These are phyloP conservation scores for Coemansia sp. DNA, from an alignment of 192 early-diverging fungal species.

Conservation along the genomic window DNA sequence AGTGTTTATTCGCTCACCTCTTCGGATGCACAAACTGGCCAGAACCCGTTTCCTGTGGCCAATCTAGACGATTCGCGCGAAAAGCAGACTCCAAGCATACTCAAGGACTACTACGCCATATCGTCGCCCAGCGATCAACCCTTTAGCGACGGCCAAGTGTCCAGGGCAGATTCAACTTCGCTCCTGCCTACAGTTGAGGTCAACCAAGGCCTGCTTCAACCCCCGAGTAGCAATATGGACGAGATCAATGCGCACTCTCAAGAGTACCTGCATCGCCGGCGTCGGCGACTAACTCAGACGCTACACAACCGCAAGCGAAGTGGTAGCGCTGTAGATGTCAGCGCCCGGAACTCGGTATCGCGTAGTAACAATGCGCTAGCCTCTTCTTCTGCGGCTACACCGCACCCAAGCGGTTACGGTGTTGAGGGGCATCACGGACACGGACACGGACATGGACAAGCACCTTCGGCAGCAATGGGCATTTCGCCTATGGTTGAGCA, in stretches of 20 bases:
- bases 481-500: slow-evolving; percentile 2
- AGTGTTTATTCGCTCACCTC: neutral
- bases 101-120: slow-evolving; percentile 38
- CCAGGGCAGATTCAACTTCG: slow-evolving; percentile 28
- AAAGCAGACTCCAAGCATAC: slow-evolving; percentile 11
- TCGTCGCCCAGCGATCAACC: slow-evolving; percentile 31
- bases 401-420: slow-evolving; percentile 33
- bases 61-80: slow-evolving; percentile 1
- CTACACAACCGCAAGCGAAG: slow-evolving; percentile 56
- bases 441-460: too few species aligned
- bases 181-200: slow-evolving; percentile 51
- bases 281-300: slow-evolving; percentile 52
- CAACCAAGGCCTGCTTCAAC: slow-evolving; percentile 20
- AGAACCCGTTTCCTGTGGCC: neutral
- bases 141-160: slow-evolving; percentile 14
- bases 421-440: slow-evolving; percentile 22
- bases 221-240: slow-evolving; percentile 39
- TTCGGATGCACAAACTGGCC: neutral
- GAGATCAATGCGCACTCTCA: slow-evolving; percentile 53
- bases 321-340: slow-evolving; percentile 39
- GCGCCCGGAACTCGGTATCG: slow-evolving; percentile 29
- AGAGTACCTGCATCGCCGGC: slow-evolving; percentile 49
- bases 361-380: slow-evolving; percentile 26
- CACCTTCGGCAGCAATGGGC: neutral
- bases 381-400: slow-evolving; percentile 29